Percentiles rank a stretch among this genome's conserved stretches.
These are phyloP conservation scores for Clarireedia sp. DNA, from an alignment of 2,329 filamentous ascomycete species.

Conservation along the genomic window DNA sequence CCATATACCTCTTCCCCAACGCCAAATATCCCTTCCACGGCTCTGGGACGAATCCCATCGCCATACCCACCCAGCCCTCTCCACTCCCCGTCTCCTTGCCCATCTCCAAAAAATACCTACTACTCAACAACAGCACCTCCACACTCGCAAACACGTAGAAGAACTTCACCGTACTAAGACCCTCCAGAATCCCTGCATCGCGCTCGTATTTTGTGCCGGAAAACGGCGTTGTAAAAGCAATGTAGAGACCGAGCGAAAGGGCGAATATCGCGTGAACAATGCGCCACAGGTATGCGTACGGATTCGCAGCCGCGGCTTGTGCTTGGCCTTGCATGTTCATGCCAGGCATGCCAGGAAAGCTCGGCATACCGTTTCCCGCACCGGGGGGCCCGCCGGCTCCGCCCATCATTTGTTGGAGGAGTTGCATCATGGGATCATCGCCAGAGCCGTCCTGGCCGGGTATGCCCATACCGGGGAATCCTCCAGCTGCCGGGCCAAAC, in stretches of 20 bases:
- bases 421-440: slow-evolving; percentile 63
- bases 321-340: slow-evolving; percentile 10
- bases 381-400: slow-evolving; percentile 35
- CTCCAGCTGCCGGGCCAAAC: slow-evolving; percentile 19
- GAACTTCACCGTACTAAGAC: slow-evolving; percentile 41
- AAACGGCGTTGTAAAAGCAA: slow-evolving; percentile 60
- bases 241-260: slow-evolving; percentile 61
- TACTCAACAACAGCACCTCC: slow-evolving; percentile 64
- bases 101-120: slow-evolving; percentile 62
- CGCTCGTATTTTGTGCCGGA: slow-evolving; percentile 51
- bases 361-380: slow-evolving; percentile 28
- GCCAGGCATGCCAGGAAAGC: slow-evolving; percentile 30
- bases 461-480: slow-evolving; percentile 23
- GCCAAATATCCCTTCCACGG: slow-evolving; percentile 54
- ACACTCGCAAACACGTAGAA: slow-evolving; percentile 77
- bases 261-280: slow-evolving; percentile 67
- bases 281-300: slow-evolving; percentile 55
- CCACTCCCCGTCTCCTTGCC: slow-evolving; percentile 41
- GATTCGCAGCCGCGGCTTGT: slow-evolving; percentile 31
- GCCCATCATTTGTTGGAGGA: slow-evolving; percentile 67
- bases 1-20: slow-evolving; percentile 55
- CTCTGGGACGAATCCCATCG: slow-evolving; percentile 58
- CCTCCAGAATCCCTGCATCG: not conserved
- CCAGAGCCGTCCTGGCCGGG: slow-evolving; percentile 16
- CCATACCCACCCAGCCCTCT: slow-evolving; percentile 52